These are phyloP conservation scores for Beauveria bassiana DNA, from an alignment of 2,329 filamentous ascomycete genomes.

Conservation along the genomic window DNA sequence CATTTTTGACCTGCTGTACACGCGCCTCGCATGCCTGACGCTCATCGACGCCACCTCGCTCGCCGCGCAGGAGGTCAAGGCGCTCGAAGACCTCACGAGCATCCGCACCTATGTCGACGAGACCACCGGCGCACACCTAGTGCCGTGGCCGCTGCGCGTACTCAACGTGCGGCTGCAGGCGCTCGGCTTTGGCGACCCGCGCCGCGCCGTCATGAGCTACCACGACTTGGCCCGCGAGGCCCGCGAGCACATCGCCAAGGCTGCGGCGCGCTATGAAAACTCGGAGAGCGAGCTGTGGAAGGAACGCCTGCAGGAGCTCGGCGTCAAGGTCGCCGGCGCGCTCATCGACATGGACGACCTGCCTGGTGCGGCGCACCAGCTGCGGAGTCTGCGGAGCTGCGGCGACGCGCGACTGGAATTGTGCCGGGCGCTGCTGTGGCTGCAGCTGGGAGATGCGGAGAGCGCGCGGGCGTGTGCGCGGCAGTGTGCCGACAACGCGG, in stretches of 20 bases:
- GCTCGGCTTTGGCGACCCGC: conserved; percentile 75
- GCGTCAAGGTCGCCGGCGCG: conserved; percentile 56
- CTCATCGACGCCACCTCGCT: conserved; percentile 66
- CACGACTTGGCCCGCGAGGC: conserved; percentile 82
- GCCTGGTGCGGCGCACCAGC: conserved; percentile 66
- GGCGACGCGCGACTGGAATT: conserved; percentile 34
- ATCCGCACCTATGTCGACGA: conserved; percentile 48
- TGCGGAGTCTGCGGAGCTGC: conserved; percentile 48
- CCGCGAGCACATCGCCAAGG: conserved; percentile 48
- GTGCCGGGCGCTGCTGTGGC: conserved; percentile 59
- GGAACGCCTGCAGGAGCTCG: conserved; percentile 64
- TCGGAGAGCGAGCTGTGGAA: conserved; percentile 62
- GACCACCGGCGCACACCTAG: conserved; percentile 52
- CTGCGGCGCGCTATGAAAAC: conserved; percentile 36
- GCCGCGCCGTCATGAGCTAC: conserved; percentile 80
- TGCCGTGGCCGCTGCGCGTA: conserved; percentile 82
- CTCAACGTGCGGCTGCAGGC: conserved; percentile 78
- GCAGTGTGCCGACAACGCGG: conserved; percentile 19
- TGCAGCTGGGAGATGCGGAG: conserved; percentile 70
- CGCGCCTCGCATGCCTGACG: conserved; percentile 72
- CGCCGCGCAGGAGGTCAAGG: conserved; percentile 60
- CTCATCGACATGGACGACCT: conserved; percentile 84
- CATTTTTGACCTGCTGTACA: conserved; percentile 74
- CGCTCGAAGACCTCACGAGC: conserved; percentile 53
- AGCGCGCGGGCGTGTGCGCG: conserved; percentile 52